phyloP scores from a whole-genome alignment of 2,329 filamentous ascomycete genomes.

The Fusarium sp. region DNA sequence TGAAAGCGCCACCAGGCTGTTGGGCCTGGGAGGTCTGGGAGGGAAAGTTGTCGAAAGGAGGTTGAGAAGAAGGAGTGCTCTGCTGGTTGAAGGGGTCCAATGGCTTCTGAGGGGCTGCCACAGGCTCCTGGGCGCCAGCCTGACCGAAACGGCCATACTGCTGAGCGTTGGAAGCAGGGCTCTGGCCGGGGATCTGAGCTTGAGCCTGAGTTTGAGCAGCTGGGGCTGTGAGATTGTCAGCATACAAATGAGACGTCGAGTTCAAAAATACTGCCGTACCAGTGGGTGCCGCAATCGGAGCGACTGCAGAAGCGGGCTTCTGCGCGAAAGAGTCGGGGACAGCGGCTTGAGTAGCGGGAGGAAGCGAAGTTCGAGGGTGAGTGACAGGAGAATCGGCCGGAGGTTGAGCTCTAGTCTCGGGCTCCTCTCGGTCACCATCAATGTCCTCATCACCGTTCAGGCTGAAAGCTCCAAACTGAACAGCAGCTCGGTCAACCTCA shows the following conservation, averaged over 20 bases:
- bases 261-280: conserved; percentile 46
- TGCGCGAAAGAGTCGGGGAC: conserved; percentile 71
- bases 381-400: conserved; percentile 93
- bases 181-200: conserved; percentile 57
- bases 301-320: conserved; percentile 66
- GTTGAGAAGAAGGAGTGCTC: conserved; percentile 64
- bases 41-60: conserved; percentile 74
- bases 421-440: conserved; percentile 94
- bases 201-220: conserved; percentile 60
- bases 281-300: conserved; percentile 56
- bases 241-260: background rate
- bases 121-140: conserved; percentile 71
- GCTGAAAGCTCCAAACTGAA: conserved; percentile 97
- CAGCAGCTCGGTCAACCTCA: conserved; percentile 90
- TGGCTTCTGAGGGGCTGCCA: conserved; percentile 78
- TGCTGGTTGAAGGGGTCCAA: conserved; percentile 91
- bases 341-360: conserved; percentile 75
- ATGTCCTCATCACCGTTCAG: conserved; percentile 90
- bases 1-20: conserved; percentile 76
- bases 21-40: conserved; percentile 73
- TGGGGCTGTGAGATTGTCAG: conserved; percentile 41
- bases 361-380: conserved; percentile 87
- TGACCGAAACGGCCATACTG: conserved; percentile 81
- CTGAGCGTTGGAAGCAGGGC: conserved; percentile 70
- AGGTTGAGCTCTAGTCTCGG: conserved; percentile 93